A percentile compares a stretch with the other conserved stretches of the same genome.
These are phyloP conservation scores for Selaginella tamariscina DNA, from an alignment of 75 land plant species.

Conservation along the genomic window DNA sequence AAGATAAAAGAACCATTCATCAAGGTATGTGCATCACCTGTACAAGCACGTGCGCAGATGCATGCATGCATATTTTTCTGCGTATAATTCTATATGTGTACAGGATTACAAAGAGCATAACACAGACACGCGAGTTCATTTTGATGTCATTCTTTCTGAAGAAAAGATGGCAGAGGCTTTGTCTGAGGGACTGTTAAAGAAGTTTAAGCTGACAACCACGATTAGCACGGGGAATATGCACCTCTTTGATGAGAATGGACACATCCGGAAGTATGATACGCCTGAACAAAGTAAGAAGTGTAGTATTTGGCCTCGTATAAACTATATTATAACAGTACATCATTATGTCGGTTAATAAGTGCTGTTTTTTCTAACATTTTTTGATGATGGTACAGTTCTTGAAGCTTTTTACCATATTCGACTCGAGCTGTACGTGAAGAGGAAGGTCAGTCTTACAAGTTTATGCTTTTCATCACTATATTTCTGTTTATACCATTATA, in stretches of 20 bases:
- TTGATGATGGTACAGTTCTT: slow-evolving; percentile 44
- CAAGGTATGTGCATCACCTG: too few relatives aligned
- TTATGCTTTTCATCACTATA: not conserved
- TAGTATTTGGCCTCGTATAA: too few relatives aligned
- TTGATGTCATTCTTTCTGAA: slow-evolving; percentile 56
- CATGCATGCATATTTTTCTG: not conserved
- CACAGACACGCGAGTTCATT: slow-evolving; percentile 49
- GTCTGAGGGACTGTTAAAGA: slow-evolving; percentile 77
- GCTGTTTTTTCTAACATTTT: not conserved
- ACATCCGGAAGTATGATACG: slow-evolving; percentile 76
- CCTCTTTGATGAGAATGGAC: slow-evolving; percentile 68
- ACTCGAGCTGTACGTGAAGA: slow-evolving; percentile 64
- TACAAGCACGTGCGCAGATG: too few relatives aligned
- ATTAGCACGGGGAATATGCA: slow-evolving; percentile 98
- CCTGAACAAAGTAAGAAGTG: slow-evolving; percentile 95
- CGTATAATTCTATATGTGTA: not conserved
- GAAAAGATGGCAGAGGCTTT: slow-evolving; percentile 53
- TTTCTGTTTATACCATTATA: not conserved
- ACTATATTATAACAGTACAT: too few relatives aligned
- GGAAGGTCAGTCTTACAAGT: slow-evolving; percentile 63
- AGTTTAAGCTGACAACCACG: slow-evolving; percentile 79
- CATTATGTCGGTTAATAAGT: not conserved
- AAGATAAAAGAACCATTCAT: slow-evolving; percentile 81
- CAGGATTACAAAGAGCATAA: slow-evolving; percentile 62
- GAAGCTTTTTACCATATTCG: slow-evolving; percentile 66